Evolutionary conservation across 768 basidiomycete genomes (phyloP).

Genomic region (Lactarius indigo): DNA sequence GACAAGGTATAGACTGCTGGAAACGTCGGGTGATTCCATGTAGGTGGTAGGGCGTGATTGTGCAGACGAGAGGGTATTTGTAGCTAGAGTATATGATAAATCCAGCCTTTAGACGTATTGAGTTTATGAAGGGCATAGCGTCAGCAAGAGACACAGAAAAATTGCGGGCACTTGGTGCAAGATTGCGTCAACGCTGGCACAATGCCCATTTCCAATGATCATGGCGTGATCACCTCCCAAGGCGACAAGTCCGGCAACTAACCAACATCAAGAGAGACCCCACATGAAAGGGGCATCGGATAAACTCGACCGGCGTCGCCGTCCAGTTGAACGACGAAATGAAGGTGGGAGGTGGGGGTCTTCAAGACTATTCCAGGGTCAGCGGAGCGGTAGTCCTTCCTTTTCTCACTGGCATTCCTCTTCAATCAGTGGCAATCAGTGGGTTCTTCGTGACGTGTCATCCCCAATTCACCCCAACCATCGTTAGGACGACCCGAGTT

Average conservation of each 20-base stretch:
- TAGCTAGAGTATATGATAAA: background rate
- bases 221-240: slow-evolving; percentile 17
- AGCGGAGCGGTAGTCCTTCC: background rate
- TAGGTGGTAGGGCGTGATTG: background rate
- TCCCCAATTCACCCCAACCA: background rate
- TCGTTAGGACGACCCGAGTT: background rate
- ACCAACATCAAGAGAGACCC: background rate
- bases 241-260: background rate
- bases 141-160: background rate
- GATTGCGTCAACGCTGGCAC: slow-evolving; percentile 22
- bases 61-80: slow-evolving; percentile 7
- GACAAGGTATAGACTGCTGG: background rate
- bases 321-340: background rate
- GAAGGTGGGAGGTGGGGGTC: background rate
- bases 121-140: background rate
- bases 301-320: background rate
- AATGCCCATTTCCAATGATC: background rate
- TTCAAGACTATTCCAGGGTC: background rate
- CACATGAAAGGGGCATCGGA: background rate
- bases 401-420: background rate
- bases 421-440: background rate
- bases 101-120: background rate
- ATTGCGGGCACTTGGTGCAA: slow-evolving; percentile 12
- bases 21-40: background rate
- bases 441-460: background rate